Conservation (phyloP, 2,329 filamentous ascomycete species). For the Aureobasidium subglaciale region DNA sequence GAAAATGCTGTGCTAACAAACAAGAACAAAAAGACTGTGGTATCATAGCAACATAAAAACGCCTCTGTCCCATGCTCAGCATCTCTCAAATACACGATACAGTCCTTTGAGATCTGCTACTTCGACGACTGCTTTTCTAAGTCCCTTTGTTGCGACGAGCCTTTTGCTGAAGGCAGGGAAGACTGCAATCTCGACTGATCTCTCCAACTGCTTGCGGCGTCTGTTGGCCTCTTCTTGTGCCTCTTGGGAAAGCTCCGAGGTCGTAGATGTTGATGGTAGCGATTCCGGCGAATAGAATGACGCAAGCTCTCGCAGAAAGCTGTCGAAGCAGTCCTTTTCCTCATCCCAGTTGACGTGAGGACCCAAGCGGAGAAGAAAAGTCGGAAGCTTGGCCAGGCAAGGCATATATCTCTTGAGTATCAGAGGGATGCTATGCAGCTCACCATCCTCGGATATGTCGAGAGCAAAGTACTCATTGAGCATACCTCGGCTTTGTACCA, state of each 20-base stretch:
- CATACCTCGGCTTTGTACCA: constrained; percentile 76
- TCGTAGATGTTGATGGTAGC: constrained; percentile 48
- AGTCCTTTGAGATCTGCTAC: constrained; percentile 86
- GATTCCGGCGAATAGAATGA: constrained; percentile 86
- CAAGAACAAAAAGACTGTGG: not conserved
- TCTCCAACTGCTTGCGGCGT: constrained; percentile 57
- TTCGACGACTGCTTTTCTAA: constrained; percentile 75
- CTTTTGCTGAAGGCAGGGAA: constrained; percentile 84
- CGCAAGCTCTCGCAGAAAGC: constrained; percentile 79
- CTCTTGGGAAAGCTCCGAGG: constrained; percentile 44
- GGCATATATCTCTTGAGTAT: constrained; percentile 86
- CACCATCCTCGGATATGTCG: constrained; percentile 69
- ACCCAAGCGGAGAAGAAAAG: constrained; percentile 79
- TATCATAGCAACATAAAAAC: constrained; percentile 4
- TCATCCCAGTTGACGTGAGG: constrained; percentile 81
- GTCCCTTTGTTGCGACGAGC: constrained; percentile 69
- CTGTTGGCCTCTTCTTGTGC: constrained; percentile 22
- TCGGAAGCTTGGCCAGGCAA: constrained; percentile 75
- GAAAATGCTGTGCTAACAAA: not conserved
- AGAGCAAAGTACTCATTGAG: constrained; percentile 87
- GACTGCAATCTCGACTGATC: constrained; percentile 73
- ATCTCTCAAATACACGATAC: constrained; percentile 91
- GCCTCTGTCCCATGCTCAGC: constrained; percentile 44
- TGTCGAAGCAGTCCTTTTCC: constrained; percentile 79
- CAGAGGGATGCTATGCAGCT: constrained; percentile 72